Percentiles rank a stretch among this genome's conserved stretches.
Conservation (phyloP, 331 rosid genomes). For the Stylosanthes scabra region DNA sequence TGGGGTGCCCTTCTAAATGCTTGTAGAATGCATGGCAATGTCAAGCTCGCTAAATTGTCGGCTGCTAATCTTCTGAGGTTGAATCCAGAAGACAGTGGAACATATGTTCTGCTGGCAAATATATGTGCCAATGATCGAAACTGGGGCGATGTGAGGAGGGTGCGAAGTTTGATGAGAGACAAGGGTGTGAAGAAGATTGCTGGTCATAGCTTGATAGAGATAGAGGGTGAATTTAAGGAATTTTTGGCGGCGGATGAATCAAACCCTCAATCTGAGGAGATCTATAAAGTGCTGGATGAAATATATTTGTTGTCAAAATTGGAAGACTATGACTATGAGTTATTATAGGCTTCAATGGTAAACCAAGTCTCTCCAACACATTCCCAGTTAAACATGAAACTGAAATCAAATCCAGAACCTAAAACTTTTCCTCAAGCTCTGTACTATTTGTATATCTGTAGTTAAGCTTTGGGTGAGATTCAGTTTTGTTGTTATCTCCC, state of each 20-base stretch:
- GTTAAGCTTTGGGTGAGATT: too few species aligned
- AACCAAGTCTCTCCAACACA: slow-evolving; percentile 13
- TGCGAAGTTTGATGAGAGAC: slow-evolving; percentile 75
- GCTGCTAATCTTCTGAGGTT: slow-evolving; percentile 57
- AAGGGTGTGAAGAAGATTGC: slow-evolving; percentile 77
- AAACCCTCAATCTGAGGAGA: slow-evolving; percentile 67
- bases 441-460: too few species aligned
- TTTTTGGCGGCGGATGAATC: slow-evolving; percentile 79
- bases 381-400: neutral
- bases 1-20: slow-evolving; percentile 86
- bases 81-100: slow-evolving; percentile 76
- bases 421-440: neutral
- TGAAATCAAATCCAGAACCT: neutral
- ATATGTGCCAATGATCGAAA: slow-evolving; percentile 58
- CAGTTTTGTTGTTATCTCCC: too few species aligned
- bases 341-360: slow-evolving; percentile 20
- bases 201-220: slow-evolving; percentile 71
- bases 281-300: slow-evolving; percentile 52
- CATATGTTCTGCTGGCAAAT: slow-evolving; percentile 62
- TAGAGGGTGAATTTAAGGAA: slow-evolving; percentile 60
- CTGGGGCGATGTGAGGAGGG: slow-evolving; percentile 73
- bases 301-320: slow-evolving; percentile 52
- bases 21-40: slow-evolving; percentile 49
- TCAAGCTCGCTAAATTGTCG: slow-evolving; percentile 47
- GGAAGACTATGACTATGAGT: slow-evolving; percentile 33